A percentile compares a stretch with the other conserved stretches of the same genome.
phyloP scores from a whole-genome alignment of 805 yeast genomes.

The Jamesozyma piceae region DNA sequence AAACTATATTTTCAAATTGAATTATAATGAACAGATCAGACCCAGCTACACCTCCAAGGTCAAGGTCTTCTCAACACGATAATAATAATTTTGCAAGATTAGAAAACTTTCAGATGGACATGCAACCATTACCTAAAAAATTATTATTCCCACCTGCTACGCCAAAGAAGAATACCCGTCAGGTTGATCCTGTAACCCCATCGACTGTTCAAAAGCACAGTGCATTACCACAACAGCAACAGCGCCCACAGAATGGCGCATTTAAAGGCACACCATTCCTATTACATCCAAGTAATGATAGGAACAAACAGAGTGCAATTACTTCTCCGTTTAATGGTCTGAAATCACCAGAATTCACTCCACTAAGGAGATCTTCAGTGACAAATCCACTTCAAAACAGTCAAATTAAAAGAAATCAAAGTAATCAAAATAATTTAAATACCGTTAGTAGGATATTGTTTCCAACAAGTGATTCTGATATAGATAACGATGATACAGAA shows the following conservation, averaged over 20 bases:
- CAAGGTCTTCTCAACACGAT: slow-evolving; percentile 9
- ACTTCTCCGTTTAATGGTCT: slow-evolving; percentile 19
- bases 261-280: slow-evolving; percentile 12
- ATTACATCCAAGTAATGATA: slow-evolving; percentile 9
- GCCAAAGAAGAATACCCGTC: slow-evolving; percentile 6
- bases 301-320: background rate
- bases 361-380: slow-evolving; percentile 13
- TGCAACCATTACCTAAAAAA: slow-evolving; percentile 2
- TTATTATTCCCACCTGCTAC: slow-evolving; percentile 7
- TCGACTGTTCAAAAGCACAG: slow-evolving; percentile 11
- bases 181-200: slow-evolving; percentile 19
- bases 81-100: background rate
- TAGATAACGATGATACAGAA: slow-evolving; percentile 7
- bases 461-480: slow-evolving; percentile 7
- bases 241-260: background rate
- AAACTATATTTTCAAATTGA: background rate
- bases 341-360: slow-evolving; percentile 29
- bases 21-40: slow-evolving; percentile 3
- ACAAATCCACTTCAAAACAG: background rate
- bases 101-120: background rate
- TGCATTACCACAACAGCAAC: background rate
- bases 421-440: slow-evolving; percentile 6
- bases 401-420: background rate
- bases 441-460: slow-evolving; percentile 22
- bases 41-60: slow-evolving; percentile 30